Evolutionary conservation across 768 basidiomycete species (phyloP), one percentile per base, ranked within the genome.

Genomic region (Serendipita sp.): DNA sequence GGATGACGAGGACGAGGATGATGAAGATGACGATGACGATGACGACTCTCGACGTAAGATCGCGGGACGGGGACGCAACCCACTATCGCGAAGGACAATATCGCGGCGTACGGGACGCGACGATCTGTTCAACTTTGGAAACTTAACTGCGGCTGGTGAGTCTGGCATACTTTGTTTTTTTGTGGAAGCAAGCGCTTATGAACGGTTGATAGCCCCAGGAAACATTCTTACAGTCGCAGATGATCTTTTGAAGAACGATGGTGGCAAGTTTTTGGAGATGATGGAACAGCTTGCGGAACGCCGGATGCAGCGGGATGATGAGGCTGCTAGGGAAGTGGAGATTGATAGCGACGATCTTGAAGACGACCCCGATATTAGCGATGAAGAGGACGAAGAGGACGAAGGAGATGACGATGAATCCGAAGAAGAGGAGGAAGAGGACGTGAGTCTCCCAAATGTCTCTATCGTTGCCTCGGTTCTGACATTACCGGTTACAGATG

Each of bases 261-360:
- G 95, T 1, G 91, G 93, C 71, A 97, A 96, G 77, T 99, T 99
- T 77, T 77, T 99, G 69, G 96, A 99, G 78, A 99, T 99, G 96
- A 99, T 99, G 96, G 96, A 98, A 73, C 92, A 95, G 74, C 81
- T 99, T 18, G 94, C 95, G 0, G 92, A 96, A 71, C 82, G 91
- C 60, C 82, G 95, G 50, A 91, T 95, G 82, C 86, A 89, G 69
- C 82, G 94, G 3, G 94, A 97, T 71, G 88, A 93, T 69, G 79
- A 81, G 71, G 78, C 75, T 0, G 76, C 80, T 77, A 36, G 80
- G 77, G 67, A 62, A 16, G 79, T 81, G 0, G 84, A 82, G 40
- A 81, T 81, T 0, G 86, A 83, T 31, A 80, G 80, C 23, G 83
- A 76, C 62, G 73, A 81, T 40, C 81, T 82, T 3, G 83, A 81